phyloP scores from a whole-genome alignment of 129 eudicot species.

The Logfia minima region DNA sequence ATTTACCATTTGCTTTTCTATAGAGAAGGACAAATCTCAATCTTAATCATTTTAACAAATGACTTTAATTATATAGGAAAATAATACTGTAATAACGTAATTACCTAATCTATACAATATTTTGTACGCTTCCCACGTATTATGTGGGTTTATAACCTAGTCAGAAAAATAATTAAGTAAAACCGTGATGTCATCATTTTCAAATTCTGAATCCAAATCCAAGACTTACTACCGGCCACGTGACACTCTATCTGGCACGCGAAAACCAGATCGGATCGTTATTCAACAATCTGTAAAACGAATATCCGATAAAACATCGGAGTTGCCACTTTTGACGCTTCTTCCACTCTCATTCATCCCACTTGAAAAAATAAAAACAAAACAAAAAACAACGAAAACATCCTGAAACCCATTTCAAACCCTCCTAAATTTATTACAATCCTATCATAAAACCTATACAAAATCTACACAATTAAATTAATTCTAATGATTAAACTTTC shows the following conservation, averaged over 20 bases:
- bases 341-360: conserved; percentile 20
- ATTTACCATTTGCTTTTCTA: no score
- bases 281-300: conserved; percentile 21
- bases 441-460: conserved; percentile 10
- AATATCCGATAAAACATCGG: conserved; percentile 31
- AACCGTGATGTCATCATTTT: no score
- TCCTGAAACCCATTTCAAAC: conserved; percentile 19
- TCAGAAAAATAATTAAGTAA: no score
- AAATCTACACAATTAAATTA: background rate
- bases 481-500: background rate
- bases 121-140: no score
- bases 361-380: background rate
- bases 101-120: no score
- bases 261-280: conserved; percentile 31
- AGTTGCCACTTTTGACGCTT: conserved; percentile 43
- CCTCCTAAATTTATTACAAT: conserved; percentile 6
- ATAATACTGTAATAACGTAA: no score
- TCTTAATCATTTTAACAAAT: no score
- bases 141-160: no score
- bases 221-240: background rate
- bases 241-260: conserved; percentile 15
- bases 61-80: no score
- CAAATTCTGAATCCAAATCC: no score
- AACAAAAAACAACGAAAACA: background rate
- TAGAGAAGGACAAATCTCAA: no score